These are phyloP conservation scores for Bruguiera parviflora DNA, from an alignment of 345 rosid genomes.

Conservation along the genomic window DNA sequence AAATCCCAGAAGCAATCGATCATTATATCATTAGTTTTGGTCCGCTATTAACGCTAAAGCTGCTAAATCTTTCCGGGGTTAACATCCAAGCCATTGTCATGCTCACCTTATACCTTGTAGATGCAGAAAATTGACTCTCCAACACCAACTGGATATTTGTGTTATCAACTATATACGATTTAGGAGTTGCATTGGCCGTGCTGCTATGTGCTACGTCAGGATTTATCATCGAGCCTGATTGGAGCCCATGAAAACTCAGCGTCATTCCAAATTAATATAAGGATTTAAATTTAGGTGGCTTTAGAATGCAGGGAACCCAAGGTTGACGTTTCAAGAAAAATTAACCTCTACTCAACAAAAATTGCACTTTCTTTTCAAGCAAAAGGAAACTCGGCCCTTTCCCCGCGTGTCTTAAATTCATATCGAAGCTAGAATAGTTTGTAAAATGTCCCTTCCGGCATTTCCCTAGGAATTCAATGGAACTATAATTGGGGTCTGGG, in stretches of 20 bases:
- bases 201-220: too few relatives aligned
- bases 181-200: not conserved
- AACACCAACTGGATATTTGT: not conserved
- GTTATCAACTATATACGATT: not conserved
- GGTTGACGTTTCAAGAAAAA: not conserved
- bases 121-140: not conserved
- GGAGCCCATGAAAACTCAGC: too few relatives aligned
- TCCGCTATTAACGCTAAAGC: not conserved
- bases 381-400: not conserved
- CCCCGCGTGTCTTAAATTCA: not conserved
- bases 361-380: conserved; percentile 6
- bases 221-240: too few relatives aligned
- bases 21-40: too few relatives aligned
- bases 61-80: not conserved
- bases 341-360: conserved; percentile 3
- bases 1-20: too few relatives aligned
- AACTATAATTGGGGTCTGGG: too few relatives aligned
- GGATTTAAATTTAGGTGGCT: too few relatives aligned
- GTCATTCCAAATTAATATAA: too few relatives aligned
- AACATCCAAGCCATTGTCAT: not conserved
- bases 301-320: not conserved
- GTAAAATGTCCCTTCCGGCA: too few relatives aligned
- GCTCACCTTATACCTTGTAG: not conserved
- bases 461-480: too few relatives aligned
- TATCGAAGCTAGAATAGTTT: too few relatives aligned